Evolutionary conservation across 1,284 basidiomycete species (phyloP).

Genomic region (Naganishia liquefaciens): DNA sequence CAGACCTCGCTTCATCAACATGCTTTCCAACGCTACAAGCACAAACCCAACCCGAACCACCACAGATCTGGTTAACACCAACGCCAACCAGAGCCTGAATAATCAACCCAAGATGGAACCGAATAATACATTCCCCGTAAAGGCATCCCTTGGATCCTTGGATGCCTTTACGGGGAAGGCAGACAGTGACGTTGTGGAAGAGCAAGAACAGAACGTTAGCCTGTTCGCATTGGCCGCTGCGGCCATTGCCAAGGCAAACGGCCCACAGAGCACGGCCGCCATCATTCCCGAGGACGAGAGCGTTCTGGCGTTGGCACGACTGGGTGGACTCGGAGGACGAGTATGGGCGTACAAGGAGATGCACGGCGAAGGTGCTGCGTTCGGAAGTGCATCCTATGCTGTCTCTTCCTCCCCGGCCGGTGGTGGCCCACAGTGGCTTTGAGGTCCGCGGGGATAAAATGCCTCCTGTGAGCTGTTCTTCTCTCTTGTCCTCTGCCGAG

Average conservation of each 20-base stretch:
- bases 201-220: slow-evolving; percentile 14
- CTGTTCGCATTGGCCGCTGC: slow-evolving; percentile 25
- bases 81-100: slow-evolving; percentile 19
- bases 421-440: slow-evolving; percentile 54
- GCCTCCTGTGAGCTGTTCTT: slow-evolving; percentile 43
- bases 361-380: slow-evolving; percentile 28
- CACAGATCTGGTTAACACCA: slow-evolving; percentile 19
- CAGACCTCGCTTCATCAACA: not conserved
- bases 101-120: slow-evolving; percentile 27
- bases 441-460: slow-evolving; percentile 55
- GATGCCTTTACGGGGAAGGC: slow-evolving; percentile 16
- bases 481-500: not conserved
- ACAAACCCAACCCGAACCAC: slow-evolving; percentile 7
- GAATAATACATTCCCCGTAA: slow-evolving; percentile 24
- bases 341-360: slow-evolving; percentile 48
- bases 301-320: slow-evolving; percentile 50
- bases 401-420: slow-evolving; percentile 41
- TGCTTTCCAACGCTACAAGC: slow-evolving; percentile 6
- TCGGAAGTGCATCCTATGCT: slow-evolving; percentile 37
- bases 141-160: slow-evolving; percentile 6
- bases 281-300: slow-evolving; percentile 24
- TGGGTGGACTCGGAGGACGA: slow-evolving; percentile 47
- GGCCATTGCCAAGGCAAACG: slow-evolving; percentile 23
- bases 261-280: not conserved
- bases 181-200: not conserved